A percentile compares a stretch with the other conserved stretches of the same genome.
phyloP scores from a whole-genome alignment of 345 rosid genomes.

The Populus davidiana region DNA sequence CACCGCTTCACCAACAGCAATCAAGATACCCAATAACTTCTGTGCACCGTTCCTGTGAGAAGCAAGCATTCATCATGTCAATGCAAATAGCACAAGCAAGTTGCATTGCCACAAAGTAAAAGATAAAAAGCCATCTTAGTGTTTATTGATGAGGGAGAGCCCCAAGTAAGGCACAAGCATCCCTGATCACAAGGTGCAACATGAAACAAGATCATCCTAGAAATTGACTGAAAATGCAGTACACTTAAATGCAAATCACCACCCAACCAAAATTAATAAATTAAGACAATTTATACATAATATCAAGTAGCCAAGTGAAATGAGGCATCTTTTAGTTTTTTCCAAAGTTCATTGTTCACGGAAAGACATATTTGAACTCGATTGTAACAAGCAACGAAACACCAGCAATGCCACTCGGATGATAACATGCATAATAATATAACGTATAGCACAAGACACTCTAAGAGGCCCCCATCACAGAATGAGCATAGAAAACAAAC shows the following conservation, averaged over 20 bases:
- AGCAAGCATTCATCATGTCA: slow-evolving; percentile 6
- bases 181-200: neutral
- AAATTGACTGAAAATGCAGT: neutral
- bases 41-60: slow-evolving; percentile 70
- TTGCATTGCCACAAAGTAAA: neutral
- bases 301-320: neutral
- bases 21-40: slow-evolving; percentile 71
- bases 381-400: neutral
- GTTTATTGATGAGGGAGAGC: neutral
- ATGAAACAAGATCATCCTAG: neutral
- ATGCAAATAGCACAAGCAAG: neutral
- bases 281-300: neutral
- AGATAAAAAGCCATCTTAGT: neutral
- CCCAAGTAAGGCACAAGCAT: neutral
- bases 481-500: neutral
- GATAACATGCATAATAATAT: neutral
- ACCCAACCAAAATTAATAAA: neutral
- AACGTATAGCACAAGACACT: neutral
- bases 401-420: neutral
- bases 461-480: neutral
- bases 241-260: neutral
- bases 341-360: neutral
- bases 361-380: neutral
- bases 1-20: slow-evolving; percentile 79
- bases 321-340: neutral